phyloP scores from a whole-genome alignment of 1,284 basidiomycete species.

The Xanthoconium separans region DNA sequence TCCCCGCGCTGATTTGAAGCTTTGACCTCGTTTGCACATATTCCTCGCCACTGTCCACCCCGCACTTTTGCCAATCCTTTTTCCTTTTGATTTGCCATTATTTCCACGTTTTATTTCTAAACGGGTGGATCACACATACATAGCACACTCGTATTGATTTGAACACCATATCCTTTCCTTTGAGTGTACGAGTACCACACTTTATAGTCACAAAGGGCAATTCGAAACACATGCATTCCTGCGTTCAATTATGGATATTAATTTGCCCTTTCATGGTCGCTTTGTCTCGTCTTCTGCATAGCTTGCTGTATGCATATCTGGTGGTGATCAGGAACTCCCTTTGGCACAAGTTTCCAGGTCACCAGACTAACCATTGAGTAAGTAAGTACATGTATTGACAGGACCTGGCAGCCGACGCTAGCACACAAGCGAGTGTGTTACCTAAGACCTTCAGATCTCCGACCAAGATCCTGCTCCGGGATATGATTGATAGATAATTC shows the following conservation, averaged over 20 bases:
- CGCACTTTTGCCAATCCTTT: neutral
- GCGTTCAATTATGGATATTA: neutral
- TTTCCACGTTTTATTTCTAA: neutral
- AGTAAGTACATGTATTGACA: no score
- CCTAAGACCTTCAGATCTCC: no score
- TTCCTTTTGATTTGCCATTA: neutral
- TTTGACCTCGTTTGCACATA: conserved; percentile 4
- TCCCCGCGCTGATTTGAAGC: neutral
- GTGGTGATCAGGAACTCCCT: no score
- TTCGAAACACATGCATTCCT: neutral
- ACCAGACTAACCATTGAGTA: no score
- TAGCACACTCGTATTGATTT: neutral
- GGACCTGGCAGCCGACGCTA: no score
- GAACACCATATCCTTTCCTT: neutral
- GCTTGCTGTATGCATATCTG: no score
- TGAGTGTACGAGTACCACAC: conserved; percentile 12
- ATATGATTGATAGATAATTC: no score
- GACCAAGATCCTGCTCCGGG: no score
- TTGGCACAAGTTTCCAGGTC: no score
- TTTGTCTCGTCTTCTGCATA: neutral
- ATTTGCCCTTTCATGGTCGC: neutral
- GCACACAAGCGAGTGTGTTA: no score
- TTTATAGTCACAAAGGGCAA: neutral
- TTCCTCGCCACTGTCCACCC: neutral
- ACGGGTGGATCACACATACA: neutral